Evolutionary conservation across 2,329 filamentous ascomycete species (phyloP).

Genomic region (Ceratocystis harringtonii): DNA sequence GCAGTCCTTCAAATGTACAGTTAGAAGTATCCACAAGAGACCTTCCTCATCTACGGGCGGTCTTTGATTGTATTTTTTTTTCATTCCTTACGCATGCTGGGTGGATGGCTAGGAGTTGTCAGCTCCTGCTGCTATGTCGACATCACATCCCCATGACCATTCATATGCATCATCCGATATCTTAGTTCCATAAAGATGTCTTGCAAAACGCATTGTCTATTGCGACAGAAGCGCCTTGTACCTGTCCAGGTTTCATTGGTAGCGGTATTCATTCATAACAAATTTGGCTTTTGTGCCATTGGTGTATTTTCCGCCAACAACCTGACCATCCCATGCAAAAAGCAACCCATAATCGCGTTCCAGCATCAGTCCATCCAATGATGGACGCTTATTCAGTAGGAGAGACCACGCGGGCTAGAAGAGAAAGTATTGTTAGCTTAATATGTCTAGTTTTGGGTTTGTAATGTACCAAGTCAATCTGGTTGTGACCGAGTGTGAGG

Average conservation of each 20-base stretch:
- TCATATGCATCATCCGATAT: slow-evolving; percentile 1
- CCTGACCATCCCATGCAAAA: slow-evolving; percentile 17
- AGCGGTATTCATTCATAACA: slow-evolving; percentile 15
- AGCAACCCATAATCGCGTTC: slow-evolving; percentile 17
- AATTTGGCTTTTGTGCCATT: slow-evolving; percentile 17
- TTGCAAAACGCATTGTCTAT: slow-evolving; percentile 16
- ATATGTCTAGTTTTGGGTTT: not conserved
- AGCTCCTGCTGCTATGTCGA: slow-evolving; percentile 5
- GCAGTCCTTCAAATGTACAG: no score
- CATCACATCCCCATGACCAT: slow-evolving; percentile 7
- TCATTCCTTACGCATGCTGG: not conserved
- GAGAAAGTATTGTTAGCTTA: slow-evolving; percentile 12
- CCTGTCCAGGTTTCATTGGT: slow-evolving; percentile 12
- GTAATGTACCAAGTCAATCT: no score
- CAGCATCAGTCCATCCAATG: slow-evolving; percentile 13
- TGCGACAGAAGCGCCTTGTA: slow-evolving; percentile 12
- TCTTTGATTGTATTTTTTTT: slow-evolving; percentile 13
- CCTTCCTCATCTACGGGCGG: slow-evolving; percentile 16
- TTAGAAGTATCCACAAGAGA: not conserved
- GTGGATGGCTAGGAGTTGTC: slow-evolving; percentile 8
- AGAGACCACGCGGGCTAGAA: slow-evolving; percentile 16
- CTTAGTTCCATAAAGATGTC: slow-evolving; percentile 5
- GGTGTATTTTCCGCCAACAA: slow-evolving; percentile 17
- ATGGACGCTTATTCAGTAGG: slow-evolving; percentile 15
- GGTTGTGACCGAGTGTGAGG: not conserved